Conservation (phyloP, 805 yeast genomes). For the Suhomyces sp. region DNA sequence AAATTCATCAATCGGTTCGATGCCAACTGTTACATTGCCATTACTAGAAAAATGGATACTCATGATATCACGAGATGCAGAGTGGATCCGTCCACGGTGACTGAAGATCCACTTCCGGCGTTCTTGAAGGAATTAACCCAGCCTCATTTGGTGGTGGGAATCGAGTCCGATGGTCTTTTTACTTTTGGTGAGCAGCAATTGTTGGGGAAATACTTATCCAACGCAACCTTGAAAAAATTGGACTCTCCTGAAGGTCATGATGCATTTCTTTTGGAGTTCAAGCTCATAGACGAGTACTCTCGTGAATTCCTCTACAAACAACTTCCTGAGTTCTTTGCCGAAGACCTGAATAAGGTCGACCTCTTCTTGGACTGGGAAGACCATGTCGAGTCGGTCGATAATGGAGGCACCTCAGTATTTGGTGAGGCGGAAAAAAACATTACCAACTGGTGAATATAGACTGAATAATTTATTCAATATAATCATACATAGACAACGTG, state of each 20-base stretch:
- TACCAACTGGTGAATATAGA: conserved; percentile 75
- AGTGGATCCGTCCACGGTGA: conserved; percentile 38
- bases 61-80: conserved; percentile 89
- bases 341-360: conserved; percentile 39
- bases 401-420: conserved; percentile 61
- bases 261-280: conserved; percentile 90
- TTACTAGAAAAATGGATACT: conserved; percentile 90
- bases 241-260: conserved; percentile 97
- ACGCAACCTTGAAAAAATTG: conserved; percentile 64
- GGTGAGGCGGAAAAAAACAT: conserved; percentile 91
- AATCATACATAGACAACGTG: neutral
- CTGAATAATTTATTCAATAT: neutral
- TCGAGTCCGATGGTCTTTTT: conserved; percentile 88
- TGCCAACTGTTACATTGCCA: conserved; percentile 94
- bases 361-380: conserved; percentile 42
- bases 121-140: conserved; percentile 60
- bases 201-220: conserved; percentile 70
- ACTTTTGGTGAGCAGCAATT: conserved; percentile 89
- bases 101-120: conserved; percentile 33
- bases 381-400: conserved; percentile 34
- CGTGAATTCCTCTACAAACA: conserved; percentile 59
- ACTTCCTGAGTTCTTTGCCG: conserved; percentile 56
- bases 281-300: conserved; percentile 70
- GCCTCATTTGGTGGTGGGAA: conserved; percentile 85
- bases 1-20: conserved; percentile 89